Percentiles rank a stretch among this genome's conserved stretches.
Evolutionary conservation across 148 eudicot species (phyloP).

Genomic region (Euryodendron excelsum): DNA sequence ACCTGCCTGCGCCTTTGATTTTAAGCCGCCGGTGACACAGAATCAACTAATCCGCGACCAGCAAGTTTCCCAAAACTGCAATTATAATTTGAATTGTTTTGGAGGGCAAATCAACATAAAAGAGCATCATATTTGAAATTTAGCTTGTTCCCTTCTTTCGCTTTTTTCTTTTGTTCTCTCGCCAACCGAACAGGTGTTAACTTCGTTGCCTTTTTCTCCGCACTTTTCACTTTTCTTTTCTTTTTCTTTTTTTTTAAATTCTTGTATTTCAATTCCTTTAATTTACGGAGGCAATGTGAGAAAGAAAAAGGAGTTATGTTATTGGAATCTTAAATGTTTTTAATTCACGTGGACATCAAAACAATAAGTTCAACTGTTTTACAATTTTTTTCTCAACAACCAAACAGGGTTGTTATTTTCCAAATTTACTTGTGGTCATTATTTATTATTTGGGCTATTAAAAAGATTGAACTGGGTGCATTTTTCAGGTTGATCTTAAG

Average conservation of each 20-base stretch:
- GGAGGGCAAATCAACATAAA: background rate
- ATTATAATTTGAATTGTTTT: background rate
- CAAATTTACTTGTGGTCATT: background rate
- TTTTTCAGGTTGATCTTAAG: slow-evolving; percentile 71
- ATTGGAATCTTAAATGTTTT: background rate
- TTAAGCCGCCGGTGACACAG: no score
- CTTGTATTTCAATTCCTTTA: background rate
- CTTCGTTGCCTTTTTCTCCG: background rate
- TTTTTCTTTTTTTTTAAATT: background rate
- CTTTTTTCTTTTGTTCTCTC: background rate
- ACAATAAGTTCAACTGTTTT: background rate
- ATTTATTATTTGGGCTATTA: background rate
- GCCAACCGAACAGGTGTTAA: background rate
- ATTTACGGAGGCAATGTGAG: background rate
- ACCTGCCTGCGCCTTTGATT: no score
- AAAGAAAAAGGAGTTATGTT: background rate
- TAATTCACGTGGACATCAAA: background rate
- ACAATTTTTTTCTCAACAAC: background rate
- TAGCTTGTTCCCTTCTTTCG: background rate
- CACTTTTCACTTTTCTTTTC: background rate
- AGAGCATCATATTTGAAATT: background rate
- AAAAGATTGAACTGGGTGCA: background rate
- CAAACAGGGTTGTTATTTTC: background rate
- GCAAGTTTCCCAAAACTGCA: no score
- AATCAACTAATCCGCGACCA: no score